Conservation (phyloP, 2,329 filamentous ascomycete species). For the Monosporascus sp. region DNA sequence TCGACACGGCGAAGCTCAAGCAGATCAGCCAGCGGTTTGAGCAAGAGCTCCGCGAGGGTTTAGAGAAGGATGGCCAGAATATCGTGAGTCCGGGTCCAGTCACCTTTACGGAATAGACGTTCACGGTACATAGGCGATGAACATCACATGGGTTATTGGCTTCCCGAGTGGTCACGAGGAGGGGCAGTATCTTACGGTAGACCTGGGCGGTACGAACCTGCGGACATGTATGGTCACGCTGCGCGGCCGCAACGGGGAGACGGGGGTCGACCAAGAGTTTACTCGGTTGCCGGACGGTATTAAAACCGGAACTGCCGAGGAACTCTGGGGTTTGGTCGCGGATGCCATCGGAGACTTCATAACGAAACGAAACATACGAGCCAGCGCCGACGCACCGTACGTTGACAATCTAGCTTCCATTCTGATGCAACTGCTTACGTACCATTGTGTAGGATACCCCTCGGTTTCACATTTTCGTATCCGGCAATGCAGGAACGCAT, state of each 20-base stretch:
- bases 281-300: conserved; percentile 64
- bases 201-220: conserved; percentile 69
- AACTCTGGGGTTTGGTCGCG: conserved; percentile 53
- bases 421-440: no score
- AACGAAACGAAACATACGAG: no score
- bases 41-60: conserved; percentile 1
- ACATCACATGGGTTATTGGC: conserved; percentile 3
- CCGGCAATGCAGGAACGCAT: conserved; percentile 66
- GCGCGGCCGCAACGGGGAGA: conserved; percentile 48
- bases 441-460: conserved; percentile 5
- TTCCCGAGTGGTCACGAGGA: conserved; percentile 21
- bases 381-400: no score
- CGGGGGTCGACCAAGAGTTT: conserved; percentile 64
- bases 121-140: conserved; percentile 1
- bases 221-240: conserved; percentile 66
- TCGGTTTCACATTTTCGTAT: conserved; percentile 72
- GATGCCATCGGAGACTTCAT: no score
- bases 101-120: conserved; percentile 1
- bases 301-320: conserved; percentile 58
- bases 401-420: no score
- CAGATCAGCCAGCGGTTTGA: conserved; percentile 53
- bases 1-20: conserved; percentile 60
- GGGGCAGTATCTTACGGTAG: conserved; percentile 66
- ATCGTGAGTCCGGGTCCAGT: conserved; percentile 7
- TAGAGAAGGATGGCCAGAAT: conserved; percentile 8